Base-by-base conservation (phyloP, 164 flowering plant genomes). In the Taxillus chinensis region DNA sequence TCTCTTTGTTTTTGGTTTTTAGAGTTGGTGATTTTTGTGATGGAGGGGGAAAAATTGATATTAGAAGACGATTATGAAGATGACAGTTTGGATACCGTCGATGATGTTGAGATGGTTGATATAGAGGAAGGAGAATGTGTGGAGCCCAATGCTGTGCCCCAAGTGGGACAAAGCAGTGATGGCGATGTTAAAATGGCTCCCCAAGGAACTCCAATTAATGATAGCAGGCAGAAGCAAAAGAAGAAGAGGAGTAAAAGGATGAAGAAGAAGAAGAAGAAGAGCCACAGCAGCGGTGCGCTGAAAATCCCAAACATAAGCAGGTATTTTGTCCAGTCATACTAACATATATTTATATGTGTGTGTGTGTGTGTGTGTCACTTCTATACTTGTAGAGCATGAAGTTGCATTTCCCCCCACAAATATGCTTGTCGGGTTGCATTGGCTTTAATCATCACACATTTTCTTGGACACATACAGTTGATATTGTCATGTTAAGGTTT, bases 81-180 rank as follows among this genome's bases (percentile, higher is more conserved):
- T 12, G 83, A 79, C 65, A 70, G 61, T 69, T 62, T 77, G 5
- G 90, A 80, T 39, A 75, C 66, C 61, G 41, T 39, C 16, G 60
- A 73, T 41, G 86, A 89, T 73, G 84, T 80, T 41, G 93, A 85
- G 45, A 89, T 89, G 96, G 46, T 81, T 64, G 96, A 86, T 73
- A 78, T 82, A 0, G 92, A 86, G 70, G 87, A 83, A 62, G 87
- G 88, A 45, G 91, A 84, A 70, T 45, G 74, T 8, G 66, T 73
- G 41, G 86, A 71, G 48, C 67, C 67, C 9, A 59, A 53, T 51
- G 17, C 68, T 11, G 38, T 53, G 38, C 52, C 57, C 57, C 67
- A 62, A 55, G 40, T 41, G 27, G 70, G 57, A 54, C 70, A 71
- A 39, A 57, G 38, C 62, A 39, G 61, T 45, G 55, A 50, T 11